These are phyloP conservation scores for Acanthamoeba royreba DNA, from an alignment of 208 protist species.

Conservation along the genomic window DNA sequence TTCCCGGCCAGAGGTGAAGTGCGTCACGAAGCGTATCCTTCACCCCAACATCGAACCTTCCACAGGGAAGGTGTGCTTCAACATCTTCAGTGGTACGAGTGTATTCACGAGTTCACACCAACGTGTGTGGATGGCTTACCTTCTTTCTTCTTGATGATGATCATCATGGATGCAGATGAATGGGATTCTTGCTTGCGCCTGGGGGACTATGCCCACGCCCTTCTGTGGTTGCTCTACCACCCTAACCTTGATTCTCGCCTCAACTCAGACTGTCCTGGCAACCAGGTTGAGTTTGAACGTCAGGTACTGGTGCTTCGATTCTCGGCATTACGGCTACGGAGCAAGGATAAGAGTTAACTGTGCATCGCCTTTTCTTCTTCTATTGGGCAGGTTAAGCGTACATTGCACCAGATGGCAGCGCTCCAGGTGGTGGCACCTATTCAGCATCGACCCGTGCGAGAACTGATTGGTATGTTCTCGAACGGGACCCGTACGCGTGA, in stretches of 20 bases:
- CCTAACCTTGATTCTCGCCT: slow-evolving; percentile 5
- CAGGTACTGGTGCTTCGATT: too few relatives aligned
- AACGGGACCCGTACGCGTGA: too few relatives aligned
- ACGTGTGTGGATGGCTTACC: background rate
- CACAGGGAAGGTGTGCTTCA: background rate
- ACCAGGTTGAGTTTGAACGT: background rate
- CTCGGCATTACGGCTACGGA: too few relatives aligned
- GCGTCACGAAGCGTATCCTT: background rate
- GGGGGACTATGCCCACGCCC: background rate
- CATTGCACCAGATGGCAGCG: too few relatives aligned
- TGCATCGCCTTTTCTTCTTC: too few relatives aligned
- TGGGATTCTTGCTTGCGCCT: background rate
- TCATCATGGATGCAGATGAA: background rate
- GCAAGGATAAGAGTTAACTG: too few relatives aligned
- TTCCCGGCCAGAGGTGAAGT: background rate
- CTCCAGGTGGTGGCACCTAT: too few relatives aligned
- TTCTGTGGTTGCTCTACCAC: background rate
- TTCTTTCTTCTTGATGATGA: background rate
- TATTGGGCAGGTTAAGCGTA: too few relatives aligned
- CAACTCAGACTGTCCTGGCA: background rate
- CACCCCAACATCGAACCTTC: background rate
- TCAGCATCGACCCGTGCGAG: too few relatives aligned
- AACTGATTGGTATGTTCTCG: too few relatives aligned
- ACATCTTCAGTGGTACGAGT: background rate
- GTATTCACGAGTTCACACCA: background rate